Conservation (phyloP, 441 rosid genomes). For the Lepidium campestre region DNA sequence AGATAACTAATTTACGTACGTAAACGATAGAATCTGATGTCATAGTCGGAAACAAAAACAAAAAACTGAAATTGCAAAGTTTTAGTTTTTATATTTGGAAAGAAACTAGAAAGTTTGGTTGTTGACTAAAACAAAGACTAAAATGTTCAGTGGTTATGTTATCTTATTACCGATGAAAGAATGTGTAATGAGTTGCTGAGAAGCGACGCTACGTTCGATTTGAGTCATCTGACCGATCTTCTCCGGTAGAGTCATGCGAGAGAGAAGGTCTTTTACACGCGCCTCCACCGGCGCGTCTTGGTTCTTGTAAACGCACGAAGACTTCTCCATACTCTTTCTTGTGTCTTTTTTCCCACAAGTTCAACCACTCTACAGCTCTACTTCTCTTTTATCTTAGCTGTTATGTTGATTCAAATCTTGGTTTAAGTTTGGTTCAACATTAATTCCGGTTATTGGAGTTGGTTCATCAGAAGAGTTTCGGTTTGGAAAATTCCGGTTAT, state of each 20-base stretch:
- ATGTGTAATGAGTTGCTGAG: slow-evolving; percentile 8
- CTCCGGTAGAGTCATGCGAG: slow-evolving; percentile 24
- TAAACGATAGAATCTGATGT: not conserved
- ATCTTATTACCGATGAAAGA: slow-evolving; percentile 15
- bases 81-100: not conserved
- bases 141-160: not conserved
- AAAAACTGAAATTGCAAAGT: not conserved
- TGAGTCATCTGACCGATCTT: slow-evolving; percentile 26
- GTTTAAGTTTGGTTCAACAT: too few relatives aligned
- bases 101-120: not conserved
- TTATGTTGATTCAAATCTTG: too few relatives aligned
- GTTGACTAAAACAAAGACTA: not conserved
- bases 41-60: too few relatives aligned
- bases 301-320: slow-evolving; percentile 13
- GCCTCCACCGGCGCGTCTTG: slow-evolving; percentile 20
- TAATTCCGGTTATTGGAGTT: too few relatives aligned
- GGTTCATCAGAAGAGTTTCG: too few relatives aligned
- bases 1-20: not conserved
- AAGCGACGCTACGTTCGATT: slow-evolving; percentile 19
- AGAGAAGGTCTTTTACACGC: slow-evolving; percentile 26
- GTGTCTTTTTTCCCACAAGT: not conserved
- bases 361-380: not conserved
- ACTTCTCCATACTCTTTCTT: not conserved
- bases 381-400: too few relatives aligned
- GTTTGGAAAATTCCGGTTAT: too few relatives aligned